These are phyloP conservation scores for Metrosideros polymorpha DNA, from an alignment of 441 rosid species.

Conservation along the genomic window DNA sequence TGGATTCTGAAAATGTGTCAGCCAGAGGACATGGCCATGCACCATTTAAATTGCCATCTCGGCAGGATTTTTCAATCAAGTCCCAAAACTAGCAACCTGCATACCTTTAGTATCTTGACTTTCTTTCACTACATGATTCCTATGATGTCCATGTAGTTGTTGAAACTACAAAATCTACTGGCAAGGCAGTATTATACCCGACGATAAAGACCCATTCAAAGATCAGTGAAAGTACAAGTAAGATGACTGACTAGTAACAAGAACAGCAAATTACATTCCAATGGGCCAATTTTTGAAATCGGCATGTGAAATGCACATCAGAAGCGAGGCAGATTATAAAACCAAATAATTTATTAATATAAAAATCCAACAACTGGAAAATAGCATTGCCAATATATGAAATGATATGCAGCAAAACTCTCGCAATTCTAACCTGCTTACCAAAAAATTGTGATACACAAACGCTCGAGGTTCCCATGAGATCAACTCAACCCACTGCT, in stretches of 20 bases:
- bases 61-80: background rate
- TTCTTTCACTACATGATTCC: background rate
- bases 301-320: background rate
- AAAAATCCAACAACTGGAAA: background rate
- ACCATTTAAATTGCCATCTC: background rate
- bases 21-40: background rate
- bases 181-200: background rate
- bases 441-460: conserved; percentile 79
- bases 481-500: conserved; percentile 73
- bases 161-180: background rate
- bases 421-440: conserved; percentile 9
- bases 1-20: background rate
- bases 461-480: conserved; percentile 93
- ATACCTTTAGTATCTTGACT: background rate
- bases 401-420: background rate
- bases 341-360: background rate
- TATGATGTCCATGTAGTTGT: background rate
- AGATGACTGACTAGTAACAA: background rate
- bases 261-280: background rate
- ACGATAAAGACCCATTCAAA: background rate
- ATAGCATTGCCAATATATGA: background rate
- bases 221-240: background rate
- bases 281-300: background rate
- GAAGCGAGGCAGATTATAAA: background rate
- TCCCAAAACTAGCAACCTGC: background rate